Percentiles rank a stretch among this genome's conserved stretches.
Evolutionary conservation across 2,329 filamentous ascomycete species (phyloP).

Genomic region (Cryphonectria carpinicola): DNA sequence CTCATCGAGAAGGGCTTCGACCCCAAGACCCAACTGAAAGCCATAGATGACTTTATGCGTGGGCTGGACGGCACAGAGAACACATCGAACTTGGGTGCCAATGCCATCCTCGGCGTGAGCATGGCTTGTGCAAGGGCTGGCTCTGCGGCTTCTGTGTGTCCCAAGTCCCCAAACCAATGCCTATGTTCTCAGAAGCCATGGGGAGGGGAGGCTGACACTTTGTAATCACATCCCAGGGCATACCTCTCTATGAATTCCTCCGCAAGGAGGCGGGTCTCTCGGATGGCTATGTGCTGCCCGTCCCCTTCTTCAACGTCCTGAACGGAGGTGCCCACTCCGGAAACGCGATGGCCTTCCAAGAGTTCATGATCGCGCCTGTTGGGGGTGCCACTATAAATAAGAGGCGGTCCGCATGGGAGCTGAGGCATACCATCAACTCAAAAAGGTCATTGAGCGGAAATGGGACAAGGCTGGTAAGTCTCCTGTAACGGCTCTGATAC

Average conservation of each 20-base stretch:
- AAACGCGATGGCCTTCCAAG: slow-evolving; percentile 56
- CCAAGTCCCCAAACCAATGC: too few relatives aligned
- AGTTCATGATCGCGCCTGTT: slow-evolving; percentile 26
- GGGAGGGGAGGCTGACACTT: neutral
- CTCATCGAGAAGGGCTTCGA: slow-evolving; percentile 57
- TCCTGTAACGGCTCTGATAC: slow-evolving; percentile 29
- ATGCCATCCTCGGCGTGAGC: slow-evolving; percentile 63
- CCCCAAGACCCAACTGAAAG: slow-evolving; percentile 54
- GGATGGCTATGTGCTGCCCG: slow-evolving; percentile 58
- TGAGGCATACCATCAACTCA: slow-evolving; percentile 41
- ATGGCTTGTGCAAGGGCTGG: slow-evolving; percentile 63
- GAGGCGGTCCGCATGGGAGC: slow-evolving; percentile 39
- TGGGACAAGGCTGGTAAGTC: slow-evolving; percentile 35
- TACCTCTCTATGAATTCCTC: slow-evolving; percentile 62
- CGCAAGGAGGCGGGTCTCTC: slow-evolving; percentile 55
- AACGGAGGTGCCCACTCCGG: slow-evolving; percentile 52
- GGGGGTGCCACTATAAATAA: slow-evolving; percentile 33
- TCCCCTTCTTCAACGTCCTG: slow-evolving; percentile 62
- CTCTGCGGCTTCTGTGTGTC: slow-evolving; percentile 50
- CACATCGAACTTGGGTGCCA: slow-evolving; percentile 63
- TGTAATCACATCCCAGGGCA: slow-evolving; percentile 31
- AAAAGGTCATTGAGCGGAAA: slow-evolving; percentile 37
- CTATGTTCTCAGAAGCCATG: neutral
- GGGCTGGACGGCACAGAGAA: slow-evolving; percentile 61
- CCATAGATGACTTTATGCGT: slow-evolving; percentile 57